Conservation (phyloP, 768 basidiomycete species). For the Mycena albidolilacea region DNA sequence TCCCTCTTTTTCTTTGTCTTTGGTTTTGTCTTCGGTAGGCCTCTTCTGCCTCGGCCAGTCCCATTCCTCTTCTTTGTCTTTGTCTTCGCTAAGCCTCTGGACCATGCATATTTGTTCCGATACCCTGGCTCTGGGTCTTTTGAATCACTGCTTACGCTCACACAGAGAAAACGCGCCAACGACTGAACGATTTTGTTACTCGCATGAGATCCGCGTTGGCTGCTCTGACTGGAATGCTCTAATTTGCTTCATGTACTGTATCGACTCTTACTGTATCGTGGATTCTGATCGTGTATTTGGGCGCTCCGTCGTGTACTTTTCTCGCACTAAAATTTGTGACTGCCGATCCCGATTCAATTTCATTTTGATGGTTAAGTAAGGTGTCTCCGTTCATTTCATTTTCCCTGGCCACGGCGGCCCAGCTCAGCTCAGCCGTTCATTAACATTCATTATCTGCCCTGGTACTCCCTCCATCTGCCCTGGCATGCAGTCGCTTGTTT, state of each 20-base stretch:
- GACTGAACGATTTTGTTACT: slow-evolving; percentile 46
- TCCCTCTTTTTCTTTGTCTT: slow-evolving; percentile 18
- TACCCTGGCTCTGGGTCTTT: neutral
- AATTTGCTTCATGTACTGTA: neutral
- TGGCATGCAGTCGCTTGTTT: slow-evolving; percentile 41
- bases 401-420: neutral
- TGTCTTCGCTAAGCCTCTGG: slow-evolving; percentile 27
- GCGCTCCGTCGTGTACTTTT: slow-evolving; percentile 1
- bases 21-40: too few species aligned
- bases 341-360: slow-evolving; percentile 8
- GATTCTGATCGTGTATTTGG: slow-evolving; percentile 4
- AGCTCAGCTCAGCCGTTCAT: neutral
- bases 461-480: neutral
- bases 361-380: neutral
- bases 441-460: neutral
- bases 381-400: neutral
- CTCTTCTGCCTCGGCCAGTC: too few species aligned
- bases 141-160: slow-evolving; percentile 4
- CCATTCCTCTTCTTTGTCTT: neutral
- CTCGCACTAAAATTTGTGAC: slow-evolving; percentile 2
- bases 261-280: slow-evolving; percentile 4
- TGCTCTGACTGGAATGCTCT: slow-evolving; percentile 43
- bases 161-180: slow-evolving; percentile 49
- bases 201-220: slow-evolving; percentile 52
- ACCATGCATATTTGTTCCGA: neutral